Percentiles rank a stretch among this genome's conserved stretches.
Evolutionary conservation across 179 eudicot species (phyloP).

Genomic region (Camellia oleifera): DNA sequence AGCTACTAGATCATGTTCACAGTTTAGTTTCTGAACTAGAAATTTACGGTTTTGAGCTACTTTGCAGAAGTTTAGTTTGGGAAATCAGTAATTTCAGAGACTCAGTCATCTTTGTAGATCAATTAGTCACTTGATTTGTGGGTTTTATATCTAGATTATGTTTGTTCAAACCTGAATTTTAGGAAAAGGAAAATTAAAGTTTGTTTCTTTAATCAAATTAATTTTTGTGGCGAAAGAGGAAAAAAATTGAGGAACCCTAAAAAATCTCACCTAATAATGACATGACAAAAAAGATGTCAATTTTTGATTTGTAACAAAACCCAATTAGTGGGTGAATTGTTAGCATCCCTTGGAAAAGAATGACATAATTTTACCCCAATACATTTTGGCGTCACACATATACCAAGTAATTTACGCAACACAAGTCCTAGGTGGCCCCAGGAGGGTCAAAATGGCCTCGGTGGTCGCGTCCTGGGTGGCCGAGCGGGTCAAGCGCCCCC

Average conservation of each 20-base stretch:
- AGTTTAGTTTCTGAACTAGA: background rate
- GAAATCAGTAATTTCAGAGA: background rate
- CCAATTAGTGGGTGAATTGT: no score
- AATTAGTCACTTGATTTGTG: slow-evolving; percentile 1
- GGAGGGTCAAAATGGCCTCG: no score
- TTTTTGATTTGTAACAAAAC: no score
- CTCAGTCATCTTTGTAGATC: background rate
- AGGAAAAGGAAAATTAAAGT: background rate
- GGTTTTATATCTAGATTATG: background rate
- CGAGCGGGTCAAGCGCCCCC: no score
- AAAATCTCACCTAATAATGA: no score
- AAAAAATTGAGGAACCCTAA: no score
- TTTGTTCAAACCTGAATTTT: background rate
- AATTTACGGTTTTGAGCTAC: background rate
- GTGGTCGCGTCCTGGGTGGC: no score
- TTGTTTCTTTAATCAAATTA: background rate
- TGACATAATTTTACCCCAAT: background rate
- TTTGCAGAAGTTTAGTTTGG: background rate
- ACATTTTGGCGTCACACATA: no score
- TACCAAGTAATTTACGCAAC: no score
- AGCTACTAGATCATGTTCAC: background rate
- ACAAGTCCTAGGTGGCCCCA: no score
- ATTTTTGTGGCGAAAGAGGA: no score
- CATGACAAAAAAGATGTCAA: no score
- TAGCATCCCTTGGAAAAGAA: background rate